Percentiles rank a stretch among this genome's conserved stretches.
phyloP scores from a whole-genome alignment of 2,329 filamentous ascomycete species.

The Ascosphaera apis region DNA sequence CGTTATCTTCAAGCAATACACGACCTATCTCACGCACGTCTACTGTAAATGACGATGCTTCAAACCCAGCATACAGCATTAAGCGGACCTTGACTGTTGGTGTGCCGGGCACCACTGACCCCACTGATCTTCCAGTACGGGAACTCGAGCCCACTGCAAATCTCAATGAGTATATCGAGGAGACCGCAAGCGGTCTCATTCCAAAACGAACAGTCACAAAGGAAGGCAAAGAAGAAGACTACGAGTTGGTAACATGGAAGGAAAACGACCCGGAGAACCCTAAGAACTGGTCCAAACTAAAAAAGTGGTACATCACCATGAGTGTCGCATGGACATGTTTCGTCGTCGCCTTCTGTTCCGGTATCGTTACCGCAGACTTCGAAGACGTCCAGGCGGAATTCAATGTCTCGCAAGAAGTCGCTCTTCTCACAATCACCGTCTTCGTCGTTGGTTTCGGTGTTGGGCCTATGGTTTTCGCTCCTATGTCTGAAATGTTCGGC shows the following conservation, averaged over 20 bases:
- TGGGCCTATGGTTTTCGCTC: constrained; percentile 60
- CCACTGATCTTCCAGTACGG: constrained; percentile 39
- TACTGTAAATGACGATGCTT: not conserved
- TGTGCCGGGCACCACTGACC: constrained; percentile 12
- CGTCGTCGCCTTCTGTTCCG: constrained; percentile 46
- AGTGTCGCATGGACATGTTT: constrained; percentile 57
- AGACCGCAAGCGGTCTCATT: constrained; percentile 39
- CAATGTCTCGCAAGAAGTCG: constrained; percentile 45
- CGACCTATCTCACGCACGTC: not conserved
- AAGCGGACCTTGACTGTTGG: constrained; percentile 10
- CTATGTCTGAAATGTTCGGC: constrained; percentile 52
- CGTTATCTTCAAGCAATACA: not conserved
- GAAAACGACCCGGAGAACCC: constrained; percentile 53
- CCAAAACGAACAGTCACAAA: constrained; percentile 32
- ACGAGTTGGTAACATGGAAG: constrained; percentile 47
- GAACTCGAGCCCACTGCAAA: constrained; percentile 37
- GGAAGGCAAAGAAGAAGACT: constrained; percentile 27
- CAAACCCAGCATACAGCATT: constrained; percentile 2
- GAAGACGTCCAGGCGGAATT: constrained; percentile 40
- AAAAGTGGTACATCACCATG: constrained; percentile 73
- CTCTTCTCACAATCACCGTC: constrained; percentile 46
- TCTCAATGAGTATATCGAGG: constrained; percentile 42
- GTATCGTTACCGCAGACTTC: constrained; percentile 58
- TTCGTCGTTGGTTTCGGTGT: constrained; percentile 69
- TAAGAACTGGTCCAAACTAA: constrained; percentile 61